Conservation (phyloP, 352 stramenopile species). For the Globisporangium okanoganense region DNA sequence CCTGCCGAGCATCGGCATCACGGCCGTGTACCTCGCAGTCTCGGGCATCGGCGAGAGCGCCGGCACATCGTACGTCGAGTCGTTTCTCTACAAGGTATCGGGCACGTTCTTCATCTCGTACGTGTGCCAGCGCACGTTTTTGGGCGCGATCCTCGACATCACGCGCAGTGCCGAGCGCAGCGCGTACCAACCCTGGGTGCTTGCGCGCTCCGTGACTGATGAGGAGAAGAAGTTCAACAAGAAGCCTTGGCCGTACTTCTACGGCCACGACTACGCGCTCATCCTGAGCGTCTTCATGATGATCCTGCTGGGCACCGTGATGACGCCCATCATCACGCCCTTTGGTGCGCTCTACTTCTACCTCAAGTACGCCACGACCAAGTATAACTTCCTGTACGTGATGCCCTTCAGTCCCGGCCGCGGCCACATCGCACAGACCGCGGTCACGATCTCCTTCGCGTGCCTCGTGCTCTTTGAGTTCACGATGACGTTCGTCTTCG, state of each 20-base stretch:
- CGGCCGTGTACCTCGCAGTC: slow-evolving; percentile 70
- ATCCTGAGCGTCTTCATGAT: slow-evolving; percentile 78
- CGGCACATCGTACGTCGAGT: slow-evolving; percentile 62
- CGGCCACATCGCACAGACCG: slow-evolving; percentile 60
- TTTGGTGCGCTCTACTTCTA: slow-evolving; percentile 83
- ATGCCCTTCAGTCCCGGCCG: slow-evolving; percentile 61
- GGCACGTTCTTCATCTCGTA: slow-evolving; percentile 88
- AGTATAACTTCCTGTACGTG: slow-evolving; percentile 86
- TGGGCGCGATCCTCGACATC: slow-evolving; percentile 70
- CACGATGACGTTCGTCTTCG: slow-evolving; percentile 68
- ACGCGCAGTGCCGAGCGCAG: slow-evolving; percentile 59
- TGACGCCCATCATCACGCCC: slow-evolving; percentile 73
- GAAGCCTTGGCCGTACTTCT: slow-evolving; percentile 58
- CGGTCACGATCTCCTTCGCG: slow-evolving; percentile 58
- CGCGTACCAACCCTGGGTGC: slow-evolving; percentile 67
- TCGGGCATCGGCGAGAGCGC: slow-evolving; percentile 47
- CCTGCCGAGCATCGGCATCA: slow-evolving; percentile 73
- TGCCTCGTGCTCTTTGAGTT: slow-evolving; percentile 72
- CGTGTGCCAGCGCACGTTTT: slow-evolving; percentile 74
- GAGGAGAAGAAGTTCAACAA: slow-evolving; percentile 44
- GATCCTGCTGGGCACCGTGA: slow-evolving; percentile 66
- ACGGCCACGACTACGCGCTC: slow-evolving; percentile 76
- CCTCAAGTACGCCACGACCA: slow-evolving; percentile 62
- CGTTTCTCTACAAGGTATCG: slow-evolving; percentile 80
- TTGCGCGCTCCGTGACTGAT: slow-evolving; percentile 54